Evolutionary conservation across 2,329 filamentous ascomycete species (phyloP), one percentile per base, ranked within the genome.

Genomic region (Aspergillus sp.): DNA sequence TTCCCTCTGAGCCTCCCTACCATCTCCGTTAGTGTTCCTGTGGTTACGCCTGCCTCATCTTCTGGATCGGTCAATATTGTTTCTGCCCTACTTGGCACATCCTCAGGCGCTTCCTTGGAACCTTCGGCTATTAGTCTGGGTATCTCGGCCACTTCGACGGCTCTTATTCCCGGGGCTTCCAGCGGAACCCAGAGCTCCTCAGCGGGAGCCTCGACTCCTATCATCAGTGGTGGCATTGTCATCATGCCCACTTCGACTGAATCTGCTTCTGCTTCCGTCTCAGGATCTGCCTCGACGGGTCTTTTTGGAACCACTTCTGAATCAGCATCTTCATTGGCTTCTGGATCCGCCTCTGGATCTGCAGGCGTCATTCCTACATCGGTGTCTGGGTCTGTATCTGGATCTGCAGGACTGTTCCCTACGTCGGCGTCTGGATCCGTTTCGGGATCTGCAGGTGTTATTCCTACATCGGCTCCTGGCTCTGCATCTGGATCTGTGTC

Each of bases 21-120:
- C 7, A 69, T 73, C 13, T 59, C 70, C n/a, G 62, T 71, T 32
- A 73, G 69, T 53, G 64, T 72, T 52, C 70, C 71, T 32, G 60
- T 60, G 36, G 59, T 64, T 36, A 67, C 66, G 1, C 61, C 62
- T 21, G 38, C 47, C 25, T 49, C 54, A n/a, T 54, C 39, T 30
- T 50, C 47, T 17, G 57, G 41, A 19, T 60, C 58, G 4, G 30
- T 32, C 30, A 25, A 57, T 32, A 38, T 53, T 13, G 21, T 45
- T 45, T 15, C 48, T 50, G 51, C 43, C 4, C 47, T 67, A 8
- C 13, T 61, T 4, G 60, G 60, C 48, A 47, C 53, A 39, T 25
- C 23, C 15, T 30, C 39, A 21, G 39, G 39, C 25, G 19, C 25
- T 9, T 32, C n/a, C 19, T 55, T 21, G 17, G 41, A 45, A 45